These are phyloP conservation scores for Filobasidium uniguttulatum DNA, from an alignment of 1,284 basidiomycete genomes.

Conservation along the genomic window DNA sequence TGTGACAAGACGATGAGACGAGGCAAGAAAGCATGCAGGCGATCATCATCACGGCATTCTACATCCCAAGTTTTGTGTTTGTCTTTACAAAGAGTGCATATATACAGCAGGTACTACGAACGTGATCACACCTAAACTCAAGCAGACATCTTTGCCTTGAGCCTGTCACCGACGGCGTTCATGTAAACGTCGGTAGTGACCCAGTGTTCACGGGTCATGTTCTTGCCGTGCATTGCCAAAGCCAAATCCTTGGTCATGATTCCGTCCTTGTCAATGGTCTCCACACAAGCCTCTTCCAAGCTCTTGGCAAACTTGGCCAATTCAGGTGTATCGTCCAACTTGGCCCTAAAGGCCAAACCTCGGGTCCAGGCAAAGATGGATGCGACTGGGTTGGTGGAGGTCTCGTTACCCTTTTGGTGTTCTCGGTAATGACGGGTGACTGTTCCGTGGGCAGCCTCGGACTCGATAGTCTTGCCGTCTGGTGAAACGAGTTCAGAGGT, in stretches of 20 bases:
- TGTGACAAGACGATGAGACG: too few relatives aligned
- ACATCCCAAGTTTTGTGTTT: too few relatives aligned
- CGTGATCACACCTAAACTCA: too few relatives aligned
- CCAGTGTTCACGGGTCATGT: conserved; percentile 84
- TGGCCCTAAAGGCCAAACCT: conserved; percentile 82
- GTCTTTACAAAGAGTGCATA: too few relatives aligned
- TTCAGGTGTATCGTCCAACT: conserved; percentile 70
- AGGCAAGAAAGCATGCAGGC: too few relatives aligned
- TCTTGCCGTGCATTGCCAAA: conserved; percentile 83
- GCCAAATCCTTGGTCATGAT: conserved; percentile 97
- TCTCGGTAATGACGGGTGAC: conserved; percentile 95
- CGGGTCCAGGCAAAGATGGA: conserved; percentile 99
- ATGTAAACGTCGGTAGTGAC: conserved; percentile 81
- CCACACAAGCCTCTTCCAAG: conserved; percentile 77
- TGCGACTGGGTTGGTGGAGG: conserved; percentile 93
- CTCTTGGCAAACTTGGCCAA: conserved; percentile 63
- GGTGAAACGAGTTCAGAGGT: conserved; percentile 93
- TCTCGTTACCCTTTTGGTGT: conserved; percentile 90
- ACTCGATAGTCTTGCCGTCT: conserved; percentile 79
- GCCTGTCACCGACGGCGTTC: conserved; percentile 51
- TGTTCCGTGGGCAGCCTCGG: conserved; percentile 75
- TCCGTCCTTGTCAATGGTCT: conserved; percentile 77
- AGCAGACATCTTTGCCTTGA: conserved; percentile 15
- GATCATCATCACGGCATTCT: too few relatives aligned
- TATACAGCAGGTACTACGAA: too few relatives aligned